Conservation (phyloP, 768 basidiomycete genomes). For the Pisolithus orientalis region DNA sequence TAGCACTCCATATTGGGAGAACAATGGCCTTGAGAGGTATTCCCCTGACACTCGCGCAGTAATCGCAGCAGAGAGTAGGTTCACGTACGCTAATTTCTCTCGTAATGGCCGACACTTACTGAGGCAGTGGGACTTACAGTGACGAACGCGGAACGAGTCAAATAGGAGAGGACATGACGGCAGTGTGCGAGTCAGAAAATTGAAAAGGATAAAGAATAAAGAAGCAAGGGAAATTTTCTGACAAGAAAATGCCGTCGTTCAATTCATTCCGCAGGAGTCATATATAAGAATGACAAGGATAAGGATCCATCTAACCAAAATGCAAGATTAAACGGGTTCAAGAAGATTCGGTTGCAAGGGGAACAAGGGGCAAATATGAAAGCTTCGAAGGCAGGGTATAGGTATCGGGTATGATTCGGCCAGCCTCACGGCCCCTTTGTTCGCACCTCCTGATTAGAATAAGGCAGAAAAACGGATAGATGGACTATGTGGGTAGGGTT, state of each 20-base stretch:
- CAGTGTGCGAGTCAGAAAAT: background rate
- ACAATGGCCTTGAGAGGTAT: constrained; percentile 20
- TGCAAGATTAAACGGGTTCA: no score
- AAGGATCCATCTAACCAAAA: background rate
- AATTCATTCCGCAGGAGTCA: background rate
- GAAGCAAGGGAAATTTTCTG: background rate
- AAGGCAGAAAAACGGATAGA: background rate
- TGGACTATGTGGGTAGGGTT: background rate
- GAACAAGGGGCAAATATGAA: no score
- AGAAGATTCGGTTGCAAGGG: no score
- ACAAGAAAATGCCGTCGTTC: background rate
- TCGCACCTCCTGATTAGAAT: background rate
- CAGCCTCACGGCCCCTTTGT: background rate
- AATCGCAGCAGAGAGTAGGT: constrained; percentile 3
- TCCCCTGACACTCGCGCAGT: background rate
- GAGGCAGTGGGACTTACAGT: background rate
- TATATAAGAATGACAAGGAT: background rate
- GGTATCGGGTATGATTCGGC: background rate
- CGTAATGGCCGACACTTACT: constrained; percentile 1
- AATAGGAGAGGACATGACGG: background rate
- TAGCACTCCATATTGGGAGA: constrained; percentile 9
- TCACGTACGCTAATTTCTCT: background rate
- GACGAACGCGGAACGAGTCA: background rate
- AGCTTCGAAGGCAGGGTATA: no score
- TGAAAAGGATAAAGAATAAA: background rate